Conservation (phyloP, 257 asterid genomes). For the Agastache rugosa region DNA sequence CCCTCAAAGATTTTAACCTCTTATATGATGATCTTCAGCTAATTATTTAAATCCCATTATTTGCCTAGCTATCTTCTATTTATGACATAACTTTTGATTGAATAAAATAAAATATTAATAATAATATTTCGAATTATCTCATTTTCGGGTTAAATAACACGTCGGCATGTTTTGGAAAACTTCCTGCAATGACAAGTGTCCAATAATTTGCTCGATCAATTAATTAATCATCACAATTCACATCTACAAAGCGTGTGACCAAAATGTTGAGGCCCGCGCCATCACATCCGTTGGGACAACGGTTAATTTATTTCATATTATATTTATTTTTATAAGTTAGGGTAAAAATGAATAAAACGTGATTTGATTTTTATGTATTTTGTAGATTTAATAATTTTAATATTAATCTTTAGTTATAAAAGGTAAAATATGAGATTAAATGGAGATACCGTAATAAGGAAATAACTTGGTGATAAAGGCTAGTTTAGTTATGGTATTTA, state of each 20-base stretch:
- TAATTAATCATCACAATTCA: neutral
- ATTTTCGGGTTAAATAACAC: slow-evolving; percentile 20
- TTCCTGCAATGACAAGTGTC: slow-evolving; percentile 33
- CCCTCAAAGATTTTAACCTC: neutral
- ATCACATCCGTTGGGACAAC: neutral
- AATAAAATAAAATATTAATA: neutral
- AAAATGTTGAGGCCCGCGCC: slow-evolving; percentile 19
- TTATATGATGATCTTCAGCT: neutral
- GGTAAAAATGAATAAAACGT: no score
- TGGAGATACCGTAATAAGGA: neutral
- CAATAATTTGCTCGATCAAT: slow-evolving; percentile 21
- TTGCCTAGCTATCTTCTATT: neutral
- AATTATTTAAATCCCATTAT: neutral
- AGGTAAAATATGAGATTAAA: neutral
- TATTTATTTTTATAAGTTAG: neutral
- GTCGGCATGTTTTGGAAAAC: slow-evolving; percentile 21
- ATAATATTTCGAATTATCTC: neutral
- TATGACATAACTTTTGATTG: neutral
- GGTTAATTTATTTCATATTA: neutral
- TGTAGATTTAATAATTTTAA: no score
- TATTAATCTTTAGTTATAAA: no score
- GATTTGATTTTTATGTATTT: no score
- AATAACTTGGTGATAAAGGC: neutral
- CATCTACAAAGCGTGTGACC: slow-evolving; percentile 33
- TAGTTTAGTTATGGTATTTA: neutral